Evolutionary conservation across 2,329 filamentous ascomycete species (phyloP), one percentile per base, ranked within the genome.

Genomic region (Colletotrichum ledebouriae): DNA sequence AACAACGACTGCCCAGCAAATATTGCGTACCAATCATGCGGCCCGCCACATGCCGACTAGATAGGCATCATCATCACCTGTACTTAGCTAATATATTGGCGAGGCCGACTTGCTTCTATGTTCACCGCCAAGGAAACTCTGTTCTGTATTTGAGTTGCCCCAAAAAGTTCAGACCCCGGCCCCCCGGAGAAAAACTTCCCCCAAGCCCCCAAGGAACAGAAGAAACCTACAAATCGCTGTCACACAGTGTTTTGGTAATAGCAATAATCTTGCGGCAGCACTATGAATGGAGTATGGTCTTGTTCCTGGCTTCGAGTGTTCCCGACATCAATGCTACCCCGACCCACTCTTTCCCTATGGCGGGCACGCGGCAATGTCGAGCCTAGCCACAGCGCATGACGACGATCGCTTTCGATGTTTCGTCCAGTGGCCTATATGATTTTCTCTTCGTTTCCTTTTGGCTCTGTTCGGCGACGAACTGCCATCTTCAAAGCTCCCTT

Each of bases 311-410:
- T 33, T 52, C 29, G 39, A 25, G 22, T 58, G 25, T 44, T 58
- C 41, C 55, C 39, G 42, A 41, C 39, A n/a, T 50, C 57, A 41
- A 50, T 50, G 20, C 44, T 29, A 59, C 57, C 57, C 29, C 33
- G 15, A 37, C 34, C 57, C 57, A 59, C 57, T 42, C 53, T 55
- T 29, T 42, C 17, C 39, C 13, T 46, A 11, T 41, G 22, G n/a
- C 37, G 37, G 52, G 20, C 53, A n/a, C 13, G 53, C 53, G 53
- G 53, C 53, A 57, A 33, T 12, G 37, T 9, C 15, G 29, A 29
- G 6, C 29, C 39, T 42, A 59, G 56, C 56, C 56, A 59, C 56
- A 47, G 49, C n/a, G 25, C 29, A 34, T 59, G 56, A 59, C 56
- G 56, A 59, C 56, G 17, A 59, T 49, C 29, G n/a, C 12, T 20